A percentile compares a stretch with the other conserved stretches of the same genome.
phyloP scores from a whole-genome alignment of 2,329 filamentous ascomycete genomes.

The Colletotrichum orchidophilum region DNA sequence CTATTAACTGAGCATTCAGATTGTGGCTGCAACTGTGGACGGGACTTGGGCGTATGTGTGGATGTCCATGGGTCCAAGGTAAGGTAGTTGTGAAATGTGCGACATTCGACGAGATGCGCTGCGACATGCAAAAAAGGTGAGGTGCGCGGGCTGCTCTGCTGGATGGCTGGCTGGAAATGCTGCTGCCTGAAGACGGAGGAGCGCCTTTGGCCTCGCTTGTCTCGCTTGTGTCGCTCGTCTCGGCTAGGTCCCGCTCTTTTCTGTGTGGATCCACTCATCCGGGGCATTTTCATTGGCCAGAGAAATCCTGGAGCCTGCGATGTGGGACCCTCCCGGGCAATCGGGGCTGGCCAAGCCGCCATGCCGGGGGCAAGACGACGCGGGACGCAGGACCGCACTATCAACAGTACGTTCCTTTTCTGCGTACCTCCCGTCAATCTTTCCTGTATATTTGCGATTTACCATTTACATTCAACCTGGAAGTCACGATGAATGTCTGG shows the following conservation, averaged over 20 bases:
- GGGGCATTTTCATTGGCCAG: not conserved
- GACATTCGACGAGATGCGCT: constrained; percentile 6
- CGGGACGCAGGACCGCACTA: no score
- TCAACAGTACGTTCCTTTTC: not conserved
- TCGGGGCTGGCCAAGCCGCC: not conserved
- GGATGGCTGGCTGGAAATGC: constrained; percentile 22
- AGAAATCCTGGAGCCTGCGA: constrained; percentile 24
- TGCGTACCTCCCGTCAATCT: not conserved
- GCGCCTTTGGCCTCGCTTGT: constrained; percentile 1
- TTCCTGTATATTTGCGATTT: no score
- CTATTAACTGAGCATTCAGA: not conserved
- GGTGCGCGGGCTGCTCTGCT: not conserved
- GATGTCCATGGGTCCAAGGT: not conserved
- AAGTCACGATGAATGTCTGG: not conserved
- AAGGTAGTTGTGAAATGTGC: not conserved
- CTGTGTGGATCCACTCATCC: not conserved
- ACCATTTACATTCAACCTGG: not conserved
- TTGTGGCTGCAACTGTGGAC: not conserved
- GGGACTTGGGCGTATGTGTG: not conserved
- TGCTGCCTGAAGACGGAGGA: constrained; percentile 27
- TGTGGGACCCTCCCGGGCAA: not conserved
- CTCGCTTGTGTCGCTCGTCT: constrained; percentile 15
- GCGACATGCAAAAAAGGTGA: not conserved
- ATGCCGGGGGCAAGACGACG: not conserved
- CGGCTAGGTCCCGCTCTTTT: not conserved